Evolutionary conservation across 257 asterid genomes (phyloP).

Genomic region (Solanum virginianum): DNA sequence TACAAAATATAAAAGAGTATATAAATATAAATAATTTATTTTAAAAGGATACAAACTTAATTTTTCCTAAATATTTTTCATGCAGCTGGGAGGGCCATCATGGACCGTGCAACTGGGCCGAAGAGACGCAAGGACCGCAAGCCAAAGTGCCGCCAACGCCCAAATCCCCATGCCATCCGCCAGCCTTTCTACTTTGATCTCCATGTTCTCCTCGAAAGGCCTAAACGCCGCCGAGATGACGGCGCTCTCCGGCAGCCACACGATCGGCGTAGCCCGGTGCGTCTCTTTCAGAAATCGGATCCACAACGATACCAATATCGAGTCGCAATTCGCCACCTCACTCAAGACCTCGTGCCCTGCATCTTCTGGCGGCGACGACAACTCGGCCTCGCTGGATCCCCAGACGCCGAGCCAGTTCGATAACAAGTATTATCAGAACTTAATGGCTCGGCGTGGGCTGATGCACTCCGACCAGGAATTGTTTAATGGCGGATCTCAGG

Average conservation of each 20-base stretch:
- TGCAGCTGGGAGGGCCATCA: constrained; percentile 44
- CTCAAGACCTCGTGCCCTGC: constrained; percentile 38
- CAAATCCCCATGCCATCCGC: constrained; percentile 32
- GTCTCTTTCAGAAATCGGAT: constrained; percentile 29
- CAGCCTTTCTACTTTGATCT: constrained; percentile 29
- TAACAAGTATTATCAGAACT: constrained; percentile 30
- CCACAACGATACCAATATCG: constrained; percentile 54
- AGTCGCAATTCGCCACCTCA: constrained; percentile 28
- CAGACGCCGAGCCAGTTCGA: constrained; percentile 30
- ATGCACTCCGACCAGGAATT: constrained; percentile 64
- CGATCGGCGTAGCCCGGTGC: constrained; percentile 59
- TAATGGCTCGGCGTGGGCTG: constrained; percentile 32
- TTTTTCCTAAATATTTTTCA: neutral
- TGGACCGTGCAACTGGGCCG: constrained; percentile 48
- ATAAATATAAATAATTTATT: too few species aligned
- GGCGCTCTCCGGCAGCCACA: constrained; percentile 56
- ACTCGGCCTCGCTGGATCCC: constrained; percentile 27
- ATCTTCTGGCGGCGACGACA: constrained; percentile 32
- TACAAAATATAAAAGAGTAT: too few species aligned
- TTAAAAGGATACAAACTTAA: too few species aligned
- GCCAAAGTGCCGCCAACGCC: constrained; percentile 29
- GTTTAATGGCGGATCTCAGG: constrained; percentile 52
- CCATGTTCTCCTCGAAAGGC: constrained; percentile 30
- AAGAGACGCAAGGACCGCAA: constrained; percentile 53
- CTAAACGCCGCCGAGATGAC: constrained; percentile 47